Conservation (phyloP, 2,329 filamentous ascomycete genomes). For the Sphaerulina musiva region DNA sequence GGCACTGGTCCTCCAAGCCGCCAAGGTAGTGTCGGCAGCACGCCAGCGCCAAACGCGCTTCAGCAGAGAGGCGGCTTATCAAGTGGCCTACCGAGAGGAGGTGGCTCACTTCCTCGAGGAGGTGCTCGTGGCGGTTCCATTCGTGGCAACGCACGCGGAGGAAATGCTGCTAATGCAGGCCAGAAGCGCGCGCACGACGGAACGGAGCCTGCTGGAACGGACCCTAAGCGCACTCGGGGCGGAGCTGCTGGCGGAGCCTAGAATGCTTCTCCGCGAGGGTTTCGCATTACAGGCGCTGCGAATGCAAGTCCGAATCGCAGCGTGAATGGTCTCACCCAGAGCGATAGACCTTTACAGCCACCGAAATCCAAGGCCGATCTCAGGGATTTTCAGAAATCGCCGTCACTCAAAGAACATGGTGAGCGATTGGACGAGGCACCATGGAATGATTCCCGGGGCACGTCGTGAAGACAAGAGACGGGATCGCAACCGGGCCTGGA, state of each 20-base stretch:
- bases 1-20: conserved; percentile 18
- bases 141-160: conserved; percentile 5
- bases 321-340: not conserved
- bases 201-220: conserved; percentile 22
- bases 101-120: conserved; percentile 22
- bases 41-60: conserved; percentile 2
- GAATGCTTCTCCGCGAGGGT: conserved; percentile 3
- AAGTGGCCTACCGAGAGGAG: conserved; percentile 4
- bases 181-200: conserved; percentile 33
- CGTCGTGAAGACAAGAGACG: not conserved
- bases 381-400: not conserved
- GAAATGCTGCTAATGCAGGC: conserved; percentile 28
- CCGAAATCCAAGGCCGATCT: not conserved
- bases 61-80: conserved; percentile 11
- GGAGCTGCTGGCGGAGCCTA: conserved; percentile 18
- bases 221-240: conserved; percentile 30
- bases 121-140: conserved; percentile 17
- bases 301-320: not conserved
- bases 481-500: not conserved
- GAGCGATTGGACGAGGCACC: conserved; percentile 3
- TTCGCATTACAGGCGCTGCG: conserved; percentile 5
- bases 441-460: conserved; percentile 2
- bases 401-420: not conserved
- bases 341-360: not conserved
- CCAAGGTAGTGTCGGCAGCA: conserved; percentile 10